phyloP scores from a whole-genome alignment of 23 red algal genomes.

The Gracilaria gracilis region DNA sequence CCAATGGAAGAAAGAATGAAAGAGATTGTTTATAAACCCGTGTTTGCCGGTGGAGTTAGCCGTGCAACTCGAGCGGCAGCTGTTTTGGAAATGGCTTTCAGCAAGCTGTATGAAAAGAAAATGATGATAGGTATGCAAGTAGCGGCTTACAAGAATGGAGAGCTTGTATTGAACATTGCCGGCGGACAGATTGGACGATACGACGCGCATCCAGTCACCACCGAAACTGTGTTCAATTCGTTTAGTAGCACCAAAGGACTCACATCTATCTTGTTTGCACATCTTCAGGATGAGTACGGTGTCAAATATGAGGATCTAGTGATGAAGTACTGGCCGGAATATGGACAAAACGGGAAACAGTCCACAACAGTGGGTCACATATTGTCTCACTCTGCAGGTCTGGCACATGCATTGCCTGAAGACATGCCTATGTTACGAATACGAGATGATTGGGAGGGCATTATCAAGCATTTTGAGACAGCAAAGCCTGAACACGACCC shows the following conservation, averaged over 20 bases:
- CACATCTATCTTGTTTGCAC: conserved; percentile 71
- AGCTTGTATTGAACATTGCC: conserved; percentile 68
- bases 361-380: conserved; percentile 60
- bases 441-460: conserved; percentile 79
- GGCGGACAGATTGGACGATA: conserved; percentile 56
- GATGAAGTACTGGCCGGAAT: conserved; percentile 74
- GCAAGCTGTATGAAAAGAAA: conserved; percentile 42
- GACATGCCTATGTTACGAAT: conserved; percentile 50
- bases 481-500: conserved; percentile 48
- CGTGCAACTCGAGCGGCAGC: background rate
- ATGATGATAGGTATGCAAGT: conserved; percentile 83
- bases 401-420: conserved; percentile 53
- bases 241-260: conserved; percentile 84
- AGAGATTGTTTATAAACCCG: conserved; percentile 28
- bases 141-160: conserved; percentile 67
- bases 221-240: conserved; percentile 76
- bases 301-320: conserved; percentile 56
- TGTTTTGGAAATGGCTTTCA: conserved; percentile 35
- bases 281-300: conserved; percentile 39
- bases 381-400: conserved; percentile 76
- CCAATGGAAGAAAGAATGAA: conserved; percentile 38
- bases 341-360: conserved; percentile 61
- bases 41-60: background rate
- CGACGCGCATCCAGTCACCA: conserved; percentile 58
- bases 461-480: conserved; percentile 64